Conservation (phyloP, 1,139 yeast genomes). For the Suhomyces bolitotheri region DNA sequence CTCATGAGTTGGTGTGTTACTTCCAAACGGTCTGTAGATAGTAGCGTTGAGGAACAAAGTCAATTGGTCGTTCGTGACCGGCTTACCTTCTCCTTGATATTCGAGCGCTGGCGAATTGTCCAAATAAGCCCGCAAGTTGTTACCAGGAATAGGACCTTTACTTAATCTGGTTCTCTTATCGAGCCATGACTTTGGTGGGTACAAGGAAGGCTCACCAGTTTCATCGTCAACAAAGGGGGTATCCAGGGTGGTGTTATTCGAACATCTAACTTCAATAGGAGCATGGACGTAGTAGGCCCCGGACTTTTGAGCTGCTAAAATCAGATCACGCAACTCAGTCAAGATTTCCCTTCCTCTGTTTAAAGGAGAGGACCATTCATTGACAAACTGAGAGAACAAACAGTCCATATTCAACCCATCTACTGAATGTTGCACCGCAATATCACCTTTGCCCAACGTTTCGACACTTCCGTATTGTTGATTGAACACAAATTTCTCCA, state of each 20-base stretch:
- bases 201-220: slow-evolving; percentile 47
- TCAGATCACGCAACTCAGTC: slow-evolving; percentile 59
- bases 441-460: slow-evolving; percentile 63
- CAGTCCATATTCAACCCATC: slow-evolving; percentile 96
- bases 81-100: slow-evolving; percentile 47
- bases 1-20: slow-evolving; percentile 68
- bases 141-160: slow-evolving; percentile 82
- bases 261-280: slow-evolving; percentile 92
- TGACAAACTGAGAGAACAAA: slow-evolving; percentile 87
- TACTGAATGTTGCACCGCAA: slow-evolving; percentile 76
- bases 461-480: slow-evolving; percentile 82
- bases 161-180: slow-evolving; percentile 37
- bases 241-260: slow-evolving; percentile 68
- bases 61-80: slow-evolving; percentile 73
- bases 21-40: slow-evolving; percentile 88
- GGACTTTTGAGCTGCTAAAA: slow-evolving; percentile 57
- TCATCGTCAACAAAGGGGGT: slow-evolving; percentile 41
- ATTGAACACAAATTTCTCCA: slow-evolving; percentile 80
- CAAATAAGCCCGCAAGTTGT: slow-evolving; percentile 73
- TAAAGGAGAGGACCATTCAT: slow-evolving; percentile 95
- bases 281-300: slow-evolving; percentile 85
- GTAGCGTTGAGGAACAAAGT: slow-evolving; percentile 91
- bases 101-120: slow-evolving; percentile 74
- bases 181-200: slow-evolving; percentile 45
- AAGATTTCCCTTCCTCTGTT: slow-evolving; percentile 72